phyloP scores from a whole-genome alignment of 306 rosid genomes.

The Casuarina glauca region DNA sequence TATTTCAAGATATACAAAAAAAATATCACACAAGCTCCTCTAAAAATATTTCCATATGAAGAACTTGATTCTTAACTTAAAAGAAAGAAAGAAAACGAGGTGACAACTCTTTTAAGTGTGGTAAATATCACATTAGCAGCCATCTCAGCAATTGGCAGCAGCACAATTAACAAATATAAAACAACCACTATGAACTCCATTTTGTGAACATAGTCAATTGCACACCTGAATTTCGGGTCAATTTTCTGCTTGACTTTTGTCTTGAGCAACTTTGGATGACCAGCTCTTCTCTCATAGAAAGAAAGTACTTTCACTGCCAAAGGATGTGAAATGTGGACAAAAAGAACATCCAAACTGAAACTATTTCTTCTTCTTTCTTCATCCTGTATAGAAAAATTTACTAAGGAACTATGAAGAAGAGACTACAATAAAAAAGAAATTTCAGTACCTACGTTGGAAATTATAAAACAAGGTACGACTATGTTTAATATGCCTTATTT shows the following conservation, averaged over 20 bases:
- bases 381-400: slow-evolving; percentile 14
- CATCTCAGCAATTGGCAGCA: not conserved
- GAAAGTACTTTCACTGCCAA: slow-evolving; percentile 11
- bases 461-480: not conserved
- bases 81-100: not conserved
- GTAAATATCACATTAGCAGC: not conserved
- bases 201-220: not conserved
- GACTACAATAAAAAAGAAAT: not conserved
- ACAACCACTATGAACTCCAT: not conserved
- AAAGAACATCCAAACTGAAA: slow-evolving; percentile 23
- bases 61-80: not conserved
- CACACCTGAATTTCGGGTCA: slow-evolving; percentile 21
- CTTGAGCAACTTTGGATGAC: not conserved
- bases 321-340: slow-evolving; percentile 22
- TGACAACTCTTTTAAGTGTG: not conserved
- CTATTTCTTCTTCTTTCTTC: slow-evolving; percentile 31
- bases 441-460: not conserved
- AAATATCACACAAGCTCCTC: not conserved
- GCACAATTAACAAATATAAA: not conserved
- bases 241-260: slow-evolving; percentile 12
- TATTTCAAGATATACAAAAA: not conserved
- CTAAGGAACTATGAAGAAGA: not conserved
- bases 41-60: not conserved
- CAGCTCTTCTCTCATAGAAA: not conserved
- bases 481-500: not conserved